Evolutionary conservation across 2,329 filamentous ascomycete genomes (phyloP), one percentile per base, ranked within the genome.

Genomic region (Ophiostoma triangulosporum): DNA sequence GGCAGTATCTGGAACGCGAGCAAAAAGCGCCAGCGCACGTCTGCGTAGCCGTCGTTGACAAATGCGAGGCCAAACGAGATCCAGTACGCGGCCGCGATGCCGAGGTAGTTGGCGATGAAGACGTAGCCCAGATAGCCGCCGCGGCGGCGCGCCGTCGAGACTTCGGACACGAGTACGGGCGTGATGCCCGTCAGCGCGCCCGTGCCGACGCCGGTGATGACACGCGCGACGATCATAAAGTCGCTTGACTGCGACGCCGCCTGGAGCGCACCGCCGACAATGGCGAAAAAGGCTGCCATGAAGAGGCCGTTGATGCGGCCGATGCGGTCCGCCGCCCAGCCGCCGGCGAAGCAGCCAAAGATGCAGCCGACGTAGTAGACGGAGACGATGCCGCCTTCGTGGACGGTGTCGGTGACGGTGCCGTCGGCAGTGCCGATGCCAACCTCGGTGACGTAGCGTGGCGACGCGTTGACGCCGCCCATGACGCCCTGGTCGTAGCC

Each of bases 401-500:
- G 70, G 3, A 70, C 68, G 12, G 68, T 67, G 59, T 73, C 63
- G 11, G 73, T 76, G 27, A 76, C 68, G 3, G 65, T 69, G 26
- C 70, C 73, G 57, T 72, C 68, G 0, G 67, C 59, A 8, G 48
- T 29, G n/a, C 74, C 73, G 46, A 77, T 75, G 45, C 68, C 67
- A 8, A 74, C 70, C 59, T 68, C 64, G 12, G 60, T 58, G 22
- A 72, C 65, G 60, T 70, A 73, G 49, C 64, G 60, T 1, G 68
- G 68, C 12, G 69, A 65, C 8, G 62, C 62, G 55, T 73, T 76
- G 49, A 77, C 72, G 38, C 70, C 70, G 49, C 74, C 73, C 68
- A 75, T 72, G n/a, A 77, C 73, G 51, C 74, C 74, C 58, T 77
- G 74, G 55, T 77, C 72, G 63, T 76, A 78, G 20, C 74, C 74